Conservation (phyloP, 1,284 basidiomycete species). For the Pterulicium gracile region DNA sequence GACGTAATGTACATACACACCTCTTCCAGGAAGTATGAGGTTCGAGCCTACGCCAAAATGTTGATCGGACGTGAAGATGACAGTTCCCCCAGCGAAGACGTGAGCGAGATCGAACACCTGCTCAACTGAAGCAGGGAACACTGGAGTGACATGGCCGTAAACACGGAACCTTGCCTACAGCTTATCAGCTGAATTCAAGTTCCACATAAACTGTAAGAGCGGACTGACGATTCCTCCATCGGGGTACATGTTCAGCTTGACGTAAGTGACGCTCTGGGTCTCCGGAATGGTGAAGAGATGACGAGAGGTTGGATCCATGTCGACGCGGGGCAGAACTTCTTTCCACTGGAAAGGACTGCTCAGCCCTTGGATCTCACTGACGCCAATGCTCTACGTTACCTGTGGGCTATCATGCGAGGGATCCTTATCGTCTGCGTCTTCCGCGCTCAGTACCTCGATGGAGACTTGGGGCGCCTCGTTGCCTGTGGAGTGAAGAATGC, state of each 20-base stretch:
- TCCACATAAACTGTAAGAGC: slow-evolving; percentile 4
- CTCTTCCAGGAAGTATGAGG: slow-evolving; percentile 80
- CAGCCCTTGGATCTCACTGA: no score
- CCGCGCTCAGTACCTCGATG: slow-evolving; percentile 50
- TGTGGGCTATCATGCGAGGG: no score
- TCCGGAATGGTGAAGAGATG: slow-evolving; percentile 76
- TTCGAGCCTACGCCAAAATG: slow-evolving; percentile 93
- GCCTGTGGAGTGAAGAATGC: slow-evolving; percentile 28
- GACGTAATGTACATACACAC: slow-evolving; percentile 26
- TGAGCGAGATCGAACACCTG: slow-evolving; percentile 77
- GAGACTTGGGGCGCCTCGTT: slow-evolving; percentile 87
- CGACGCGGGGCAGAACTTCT: slow-evolving; percentile 66
- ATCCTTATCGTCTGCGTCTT: no score
- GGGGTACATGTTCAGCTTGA: slow-evolving; percentile 93
- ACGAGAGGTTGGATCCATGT: slow-evolving; percentile 72
- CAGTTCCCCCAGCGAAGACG: slow-evolving; percentile 82
- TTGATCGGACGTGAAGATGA: slow-evolving; percentile 78
- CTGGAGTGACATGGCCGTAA: slow-evolving; percentile 68
- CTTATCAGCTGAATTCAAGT: slow-evolving; percentile 6
- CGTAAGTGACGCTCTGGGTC: slow-evolving; percentile 55
- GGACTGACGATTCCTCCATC: slow-evolving; percentile 86
- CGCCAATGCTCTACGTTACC: no score
- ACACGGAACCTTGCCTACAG: slow-evolving; percentile 76
- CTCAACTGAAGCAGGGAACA: slow-evolving; percentile 42
- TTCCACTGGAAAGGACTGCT: slow-evolving; percentile 66